Evolutionary conservation across 257 asterid species (phyloP).

Genomic region (Solanum piurae): DNA sequence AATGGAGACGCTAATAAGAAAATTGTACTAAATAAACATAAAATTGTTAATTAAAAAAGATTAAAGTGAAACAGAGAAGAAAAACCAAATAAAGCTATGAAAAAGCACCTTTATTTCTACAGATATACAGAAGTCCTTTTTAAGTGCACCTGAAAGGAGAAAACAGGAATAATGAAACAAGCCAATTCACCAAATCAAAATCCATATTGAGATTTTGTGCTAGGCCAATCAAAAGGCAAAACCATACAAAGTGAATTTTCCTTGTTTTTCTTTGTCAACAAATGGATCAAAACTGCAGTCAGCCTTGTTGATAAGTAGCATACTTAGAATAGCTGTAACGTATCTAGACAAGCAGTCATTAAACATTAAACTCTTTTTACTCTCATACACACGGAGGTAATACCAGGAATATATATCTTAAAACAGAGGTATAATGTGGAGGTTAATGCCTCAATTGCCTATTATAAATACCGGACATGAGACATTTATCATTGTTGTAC

Average conservation of each 20-base stretch:
- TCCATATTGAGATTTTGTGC: neutral
- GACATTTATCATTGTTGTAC: neutral
- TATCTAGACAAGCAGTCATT: neutral
- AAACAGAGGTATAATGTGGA: neutral
- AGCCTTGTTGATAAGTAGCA: neutral
- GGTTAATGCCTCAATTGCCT: neutral
- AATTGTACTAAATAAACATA: neutral
- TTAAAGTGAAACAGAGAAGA: neutral
- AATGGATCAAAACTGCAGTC: neutral
- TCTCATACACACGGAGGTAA: neutral
- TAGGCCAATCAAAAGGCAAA: neutral
- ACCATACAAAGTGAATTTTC: neutral
- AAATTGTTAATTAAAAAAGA: neutral
- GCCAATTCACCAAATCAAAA: neutral
- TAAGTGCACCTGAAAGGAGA: slow-evolving; percentile 28
- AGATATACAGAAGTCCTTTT: slow-evolving; percentile 46
- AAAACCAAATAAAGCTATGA: neutral
- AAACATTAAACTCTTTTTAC: slow-evolving; percentile 10
- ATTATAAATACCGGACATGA: neutral
- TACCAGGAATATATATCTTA: neutral
- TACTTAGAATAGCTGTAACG: neutral
- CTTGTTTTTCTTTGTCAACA: neutral
- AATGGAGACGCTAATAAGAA: slow-evolving; percentile 1
- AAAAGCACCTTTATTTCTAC: slow-evolving; percentile 85
- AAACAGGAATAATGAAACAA: neutral